Percentiles rank a stretch among this genome's conserved stretches.
Evolutionary conservation across 176 grass and related monocot genomes (phyloP).

Genomic region (Tillandsia leiboldiana): DNA sequence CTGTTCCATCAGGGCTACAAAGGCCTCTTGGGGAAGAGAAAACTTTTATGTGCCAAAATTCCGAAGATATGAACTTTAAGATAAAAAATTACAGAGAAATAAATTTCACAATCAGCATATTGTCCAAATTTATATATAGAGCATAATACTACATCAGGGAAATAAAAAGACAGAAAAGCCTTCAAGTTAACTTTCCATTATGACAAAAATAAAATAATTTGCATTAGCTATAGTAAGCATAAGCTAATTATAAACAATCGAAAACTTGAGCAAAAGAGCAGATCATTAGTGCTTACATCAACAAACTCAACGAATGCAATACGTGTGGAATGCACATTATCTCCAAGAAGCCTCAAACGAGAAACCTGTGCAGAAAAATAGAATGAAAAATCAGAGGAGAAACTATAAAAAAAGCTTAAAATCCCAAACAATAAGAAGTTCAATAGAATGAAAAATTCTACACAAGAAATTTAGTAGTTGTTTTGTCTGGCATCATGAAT

Average conservation of each 20-base stretch:
- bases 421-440: not conserved
- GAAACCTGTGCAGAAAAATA: constrained; percentile 50
- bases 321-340: constrained; percentile 78
- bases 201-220: not conserved
- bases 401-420: not conserved
- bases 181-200: not conserved
- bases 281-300: constrained; percentile 39
- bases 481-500: too few relatives aligned
- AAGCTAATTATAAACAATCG: constrained; percentile 6
- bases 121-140: too few relatives aligned
- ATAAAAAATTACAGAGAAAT: too few relatives aligned
- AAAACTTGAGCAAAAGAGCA: constrained; percentile 5
- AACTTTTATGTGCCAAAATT: too few relatives aligned
- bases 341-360: constrained; percentile 81
- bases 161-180: not conserved
- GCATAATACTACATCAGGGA: not conserved
- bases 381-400: constrained; percentile 10
- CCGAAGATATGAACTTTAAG: too few relatives aligned
- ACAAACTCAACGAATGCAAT: constrained; percentile 96
- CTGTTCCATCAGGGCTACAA: too few relatives aligned
- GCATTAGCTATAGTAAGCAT: not conserved
- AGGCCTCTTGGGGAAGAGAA: too few relatives aligned
- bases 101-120: too few relatives aligned
- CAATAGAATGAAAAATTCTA: too few relatives aligned
- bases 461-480: too few relatives aligned